Percentiles rank a stretch among this genome's conserved stretches.
phyloP scores from a whole-genome alignment of 2,329 filamentous ascomycete genomes.

The Ilyonectria mors-panacis region DNA sequence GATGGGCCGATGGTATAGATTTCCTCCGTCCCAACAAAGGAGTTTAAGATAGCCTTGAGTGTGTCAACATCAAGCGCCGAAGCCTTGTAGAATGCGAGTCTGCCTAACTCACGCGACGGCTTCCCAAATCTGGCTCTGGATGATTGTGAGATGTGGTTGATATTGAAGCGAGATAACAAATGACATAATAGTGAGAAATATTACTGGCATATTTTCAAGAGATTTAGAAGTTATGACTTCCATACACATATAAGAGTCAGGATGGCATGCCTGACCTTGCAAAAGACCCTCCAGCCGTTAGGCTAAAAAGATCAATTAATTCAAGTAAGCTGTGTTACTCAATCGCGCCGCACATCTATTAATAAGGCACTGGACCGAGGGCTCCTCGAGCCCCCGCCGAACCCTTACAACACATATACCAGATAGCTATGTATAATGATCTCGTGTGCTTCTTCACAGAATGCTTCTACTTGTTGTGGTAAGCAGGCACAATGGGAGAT shows the following conservation, averaged over 20 bases:
- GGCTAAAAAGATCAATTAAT: no score
- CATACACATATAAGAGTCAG: no score
- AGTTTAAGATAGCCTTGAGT: not conserved
- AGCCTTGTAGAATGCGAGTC: not conserved
- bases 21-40: not conserved
- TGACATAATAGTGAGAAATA: not conserved
- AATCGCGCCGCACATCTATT: no score
- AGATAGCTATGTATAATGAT: not conserved
- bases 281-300: no score
- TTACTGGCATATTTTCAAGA: not conserved
- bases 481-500: no score
- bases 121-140: not conserved
- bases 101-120: not conserved
- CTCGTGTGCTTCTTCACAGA: no score
- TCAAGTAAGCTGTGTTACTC: no score
- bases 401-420: no score
- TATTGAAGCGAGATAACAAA: not conserved
- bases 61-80: not conserved
- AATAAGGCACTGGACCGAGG: no score
- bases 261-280: no score
- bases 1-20: slow-evolving; percentile 1
- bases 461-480: no score
- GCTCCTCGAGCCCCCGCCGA: no score
- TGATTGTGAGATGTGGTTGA: not conserved
- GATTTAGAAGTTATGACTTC: not conserved